A percentile compares a stretch with the other conserved stretches of the same genome.
These are phyloP conservation scores for Aspergillus affinis DNA, from an alignment of 495 filamentous ascomycete species.

Conservation along the genomic window DNA sequence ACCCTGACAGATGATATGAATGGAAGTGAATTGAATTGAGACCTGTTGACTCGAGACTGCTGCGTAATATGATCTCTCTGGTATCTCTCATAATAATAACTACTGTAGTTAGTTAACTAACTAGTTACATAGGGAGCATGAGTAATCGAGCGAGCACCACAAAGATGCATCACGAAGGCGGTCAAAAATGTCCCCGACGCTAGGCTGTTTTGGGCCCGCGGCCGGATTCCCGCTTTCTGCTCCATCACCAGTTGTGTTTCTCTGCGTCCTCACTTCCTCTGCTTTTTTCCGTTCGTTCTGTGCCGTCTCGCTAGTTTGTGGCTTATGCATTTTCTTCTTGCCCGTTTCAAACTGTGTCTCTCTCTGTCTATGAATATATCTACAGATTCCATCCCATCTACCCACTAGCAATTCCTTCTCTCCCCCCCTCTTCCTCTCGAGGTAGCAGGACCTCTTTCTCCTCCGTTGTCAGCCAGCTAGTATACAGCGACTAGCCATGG, in stretches of 20 bases:
- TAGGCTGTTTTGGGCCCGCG: slow-evolving; percentile 22
- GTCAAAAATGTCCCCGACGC: slow-evolving; percentile 28
- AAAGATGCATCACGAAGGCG: slow-evolving; percentile 17
- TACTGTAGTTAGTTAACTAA: no score
- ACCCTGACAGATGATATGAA: slow-evolving; percentile 10
- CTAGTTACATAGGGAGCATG: no score
- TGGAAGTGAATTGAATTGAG: no score
- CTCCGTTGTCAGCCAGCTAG: slow-evolving; percentile 15
- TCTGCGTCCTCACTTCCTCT: slow-evolving; percentile 7
- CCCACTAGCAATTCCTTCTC: slow-evolving; percentile 7
- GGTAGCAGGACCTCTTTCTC: slow-evolving; percentile 4
- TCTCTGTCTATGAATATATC: neutral
- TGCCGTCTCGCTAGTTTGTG: slow-evolving; percentile 5
- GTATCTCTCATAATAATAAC: no score
- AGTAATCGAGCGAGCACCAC: no score
- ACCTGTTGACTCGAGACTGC: no score
- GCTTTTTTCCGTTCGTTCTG: slow-evolving; percentile 2
- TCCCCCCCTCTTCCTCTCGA: slow-evolving; percentile 10
- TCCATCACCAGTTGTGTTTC: slow-evolving; percentile 12
- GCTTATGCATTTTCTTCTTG: neutral
- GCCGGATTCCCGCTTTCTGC: slow-evolving; percentile 31
- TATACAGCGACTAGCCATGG: slow-evolving; percentile 26
- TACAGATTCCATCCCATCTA: neutral
- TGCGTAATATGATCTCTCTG: no score
- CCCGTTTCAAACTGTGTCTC: neutral